Percentiles rank a stretch among this genome's conserved stretches.
phyloP scores from a whole-genome alignment of 768 basidiomycete species.

The Leccinum incarnatum region DNA sequence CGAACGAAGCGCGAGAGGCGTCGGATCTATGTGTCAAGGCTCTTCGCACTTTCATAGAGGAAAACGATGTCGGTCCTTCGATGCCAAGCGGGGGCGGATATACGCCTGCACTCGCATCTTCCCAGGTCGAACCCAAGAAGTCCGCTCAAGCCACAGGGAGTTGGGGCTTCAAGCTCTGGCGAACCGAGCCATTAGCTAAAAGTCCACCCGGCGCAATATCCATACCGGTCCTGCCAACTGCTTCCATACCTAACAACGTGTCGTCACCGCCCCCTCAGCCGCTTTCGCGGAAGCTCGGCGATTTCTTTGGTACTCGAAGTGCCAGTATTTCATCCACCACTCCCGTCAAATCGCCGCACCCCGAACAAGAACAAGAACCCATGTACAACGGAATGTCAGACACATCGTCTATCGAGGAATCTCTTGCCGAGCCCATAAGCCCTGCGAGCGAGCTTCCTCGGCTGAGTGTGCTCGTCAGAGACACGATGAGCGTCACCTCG shows the following conservation, averaged over 20 bases:
- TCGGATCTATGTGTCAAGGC: slow-evolving; percentile 83
- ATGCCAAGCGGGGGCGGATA: slow-evolving; percentile 16
- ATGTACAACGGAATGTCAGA: slow-evolving; percentile 32
- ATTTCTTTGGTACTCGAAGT: slow-evolving; percentile 60
- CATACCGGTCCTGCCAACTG: slow-evolving; percentile 23
- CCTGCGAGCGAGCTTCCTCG: slow-evolving; percentile 30
- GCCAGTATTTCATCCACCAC: slow-evolving; percentile 49
- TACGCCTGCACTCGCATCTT: slow-evolving; percentile 15
- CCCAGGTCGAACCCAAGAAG: slow-evolving; percentile 34
- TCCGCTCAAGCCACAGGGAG: slow-evolving; percentile 34
- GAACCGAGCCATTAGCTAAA: slow-evolving; percentile 37
- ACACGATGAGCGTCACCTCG: slow-evolving; percentile 28
- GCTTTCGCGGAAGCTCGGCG: slow-evolving; percentile 64
- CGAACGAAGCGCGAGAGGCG: slow-evolving; percentile 82
- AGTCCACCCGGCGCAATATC: slow-evolving; percentile 27
- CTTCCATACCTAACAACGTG: slow-evolving; percentile 19
- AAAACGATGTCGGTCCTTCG: slow-evolving; percentile 58
- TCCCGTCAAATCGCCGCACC: slow-evolving; percentile 21
- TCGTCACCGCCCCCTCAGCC: slow-evolving; percentile 39
- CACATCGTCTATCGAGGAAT: slow-evolving; percentile 37
- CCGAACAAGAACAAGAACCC: slow-evolving; percentile 28
- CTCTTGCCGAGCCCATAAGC: slow-evolving; percentile 33
- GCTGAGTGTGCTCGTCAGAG: slow-evolving; percentile 28
- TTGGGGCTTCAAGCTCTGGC: slow-evolving; percentile 77
- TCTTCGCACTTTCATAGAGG: slow-evolving; percentile 77